Evolutionary conservation across 345 rosid genomes (phyloP).

Genomic region (Stellera chamaejasme): DNA sequence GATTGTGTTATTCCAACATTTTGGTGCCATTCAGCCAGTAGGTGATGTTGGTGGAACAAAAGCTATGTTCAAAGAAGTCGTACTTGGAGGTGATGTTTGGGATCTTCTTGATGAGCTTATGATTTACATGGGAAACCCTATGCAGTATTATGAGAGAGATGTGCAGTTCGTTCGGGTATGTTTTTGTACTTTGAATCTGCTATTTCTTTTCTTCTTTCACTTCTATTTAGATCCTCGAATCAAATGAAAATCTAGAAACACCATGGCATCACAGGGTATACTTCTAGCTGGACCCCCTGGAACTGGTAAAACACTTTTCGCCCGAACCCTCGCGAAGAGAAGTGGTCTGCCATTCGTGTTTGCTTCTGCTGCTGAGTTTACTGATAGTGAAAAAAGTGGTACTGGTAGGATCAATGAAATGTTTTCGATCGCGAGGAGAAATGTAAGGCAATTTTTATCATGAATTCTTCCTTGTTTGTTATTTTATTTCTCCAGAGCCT

Average conservation of each 20-base stretch:
- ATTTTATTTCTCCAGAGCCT: background rate
- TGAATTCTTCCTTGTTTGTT: background rate
- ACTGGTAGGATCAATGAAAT: constrained; percentile 87
- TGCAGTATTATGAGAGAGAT: constrained; percentile 79
- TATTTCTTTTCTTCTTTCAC: background rate
- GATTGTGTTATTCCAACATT: background rate
- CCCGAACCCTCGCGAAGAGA: constrained; percentile 88
- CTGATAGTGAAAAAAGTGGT: constrained; percentile 90
- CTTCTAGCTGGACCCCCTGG: constrained; percentile 99
- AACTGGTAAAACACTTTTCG: constrained; percentile 97
- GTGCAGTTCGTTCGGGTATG: constrained; percentile 93
- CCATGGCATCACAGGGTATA: constrained; percentile 59
- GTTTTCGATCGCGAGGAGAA: constrained; percentile 87
- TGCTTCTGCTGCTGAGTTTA: constrained; percentile 97
- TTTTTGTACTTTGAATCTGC: constrained; percentile 8
- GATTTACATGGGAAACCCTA: constrained; percentile 92
- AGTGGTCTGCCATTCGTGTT: constrained; percentile 93
- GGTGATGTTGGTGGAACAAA: constrained; percentile 83
- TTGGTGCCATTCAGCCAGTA: constrained; percentile 61
- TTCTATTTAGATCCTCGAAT: constrained; percentile 4
- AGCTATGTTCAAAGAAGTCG: constrained; percentile 89
- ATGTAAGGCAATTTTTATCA: constrained; percentile 40
- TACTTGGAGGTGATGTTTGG: constrained; percentile 98
- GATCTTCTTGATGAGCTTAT: constrained; percentile 95
- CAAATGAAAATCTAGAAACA: background rate